Conservation (phyloP, 306 rosid genomes). For the Cicer yamashitae region DNA sequence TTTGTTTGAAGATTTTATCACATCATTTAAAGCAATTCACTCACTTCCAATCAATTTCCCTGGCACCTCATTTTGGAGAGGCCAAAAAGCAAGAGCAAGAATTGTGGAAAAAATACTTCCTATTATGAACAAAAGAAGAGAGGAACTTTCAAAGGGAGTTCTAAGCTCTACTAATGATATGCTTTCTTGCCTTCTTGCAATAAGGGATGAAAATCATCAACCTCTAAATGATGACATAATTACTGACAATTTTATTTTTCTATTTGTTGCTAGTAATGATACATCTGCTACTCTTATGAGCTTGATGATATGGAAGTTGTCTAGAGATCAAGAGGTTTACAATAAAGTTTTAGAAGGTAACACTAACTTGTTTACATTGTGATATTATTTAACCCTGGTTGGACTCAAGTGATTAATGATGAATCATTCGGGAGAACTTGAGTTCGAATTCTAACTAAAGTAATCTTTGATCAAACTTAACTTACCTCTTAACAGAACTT, state of each 20-base stretch:
- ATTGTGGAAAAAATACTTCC: conserved; percentile 47
- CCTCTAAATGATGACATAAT: conserved; percentile 50
- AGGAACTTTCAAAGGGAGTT: conserved; percentile 44
- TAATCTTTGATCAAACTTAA: too few relatives aligned
- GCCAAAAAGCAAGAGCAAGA: conserved; percentile 58
- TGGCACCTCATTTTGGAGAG: conserved; percentile 52
- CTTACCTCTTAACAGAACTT: too few relatives aligned
- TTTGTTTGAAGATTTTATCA: conserved; percentile 48
- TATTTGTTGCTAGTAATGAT: conserved; percentile 60
- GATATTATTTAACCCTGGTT: too few relatives aligned
- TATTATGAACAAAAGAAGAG: conserved; percentile 50
- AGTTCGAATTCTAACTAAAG: too few relatives aligned
- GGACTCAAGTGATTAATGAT: too few relatives aligned
- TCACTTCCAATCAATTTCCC: conserved; percentile 58
- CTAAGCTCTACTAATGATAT: conserved; percentile 51
- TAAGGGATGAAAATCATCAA: conserved; percentile 58
- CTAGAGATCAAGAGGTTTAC: conserved; percentile 54
- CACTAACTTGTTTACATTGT: neutral
- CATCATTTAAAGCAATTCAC: conserved; percentile 50
- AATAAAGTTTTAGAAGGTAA: conserved; percentile 59
- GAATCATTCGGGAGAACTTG: too few relatives aligned
- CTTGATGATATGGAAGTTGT: conserved; percentile 60
- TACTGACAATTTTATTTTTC: conserved; percentile 50
- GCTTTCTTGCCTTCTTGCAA: conserved; percentile 50
- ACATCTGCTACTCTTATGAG: conserved; percentile 58